A percentile compares a stretch with the other conserved stretches of the same genome.
Evolutionary conservation across 2,329 filamentous ascomycete species (phyloP).

Genomic region (Pyricularia sp.): DNA sequence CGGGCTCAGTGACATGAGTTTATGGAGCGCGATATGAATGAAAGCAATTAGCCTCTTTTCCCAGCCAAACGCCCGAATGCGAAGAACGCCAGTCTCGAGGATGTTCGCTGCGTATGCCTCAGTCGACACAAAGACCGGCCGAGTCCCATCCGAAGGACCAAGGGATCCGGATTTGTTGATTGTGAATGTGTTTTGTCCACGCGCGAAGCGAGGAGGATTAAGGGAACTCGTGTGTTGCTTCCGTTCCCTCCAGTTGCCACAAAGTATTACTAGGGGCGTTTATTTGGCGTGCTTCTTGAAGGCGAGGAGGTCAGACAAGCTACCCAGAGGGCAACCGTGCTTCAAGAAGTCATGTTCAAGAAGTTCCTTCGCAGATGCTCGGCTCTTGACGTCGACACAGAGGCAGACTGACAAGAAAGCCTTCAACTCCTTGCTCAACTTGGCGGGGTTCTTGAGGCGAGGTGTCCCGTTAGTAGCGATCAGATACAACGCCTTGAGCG

Average conservation of each 20-base stretch:
- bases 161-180: not conserved
- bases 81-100: not conserved
- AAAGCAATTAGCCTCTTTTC: not conserved
- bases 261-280: conserved; percentile 7
- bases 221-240: not conserved
- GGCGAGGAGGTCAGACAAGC: conserved; percentile 76
- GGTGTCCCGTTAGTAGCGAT: conserved; percentile 97
- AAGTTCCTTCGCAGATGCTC: conserved; percentile 84
- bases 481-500: conserved; percentile 83
- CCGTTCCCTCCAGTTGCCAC: not conserved
- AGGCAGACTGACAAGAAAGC: conserved; percentile 93
- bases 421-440: conserved; percentile 70
- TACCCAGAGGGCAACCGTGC: conserved; percentile 75
- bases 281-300: conserved; percentile 72
- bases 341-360: conserved; percentile 90
- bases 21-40: not conserved
- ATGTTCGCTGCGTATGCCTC: not conserved
- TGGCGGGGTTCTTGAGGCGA: conserved; percentile 84
- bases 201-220: not conserved
- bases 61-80: not conserved
- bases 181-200: not conserved
- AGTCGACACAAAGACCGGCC: not conserved
- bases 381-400: conserved; percentile 91
- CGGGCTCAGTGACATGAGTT: not conserved
- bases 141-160: not conserved